These are phyloP conservation scores for Diplodia seriata DNA, from an alignment of 2,329 filamentous ascomycete species.

Conservation along the genomic window DNA sequence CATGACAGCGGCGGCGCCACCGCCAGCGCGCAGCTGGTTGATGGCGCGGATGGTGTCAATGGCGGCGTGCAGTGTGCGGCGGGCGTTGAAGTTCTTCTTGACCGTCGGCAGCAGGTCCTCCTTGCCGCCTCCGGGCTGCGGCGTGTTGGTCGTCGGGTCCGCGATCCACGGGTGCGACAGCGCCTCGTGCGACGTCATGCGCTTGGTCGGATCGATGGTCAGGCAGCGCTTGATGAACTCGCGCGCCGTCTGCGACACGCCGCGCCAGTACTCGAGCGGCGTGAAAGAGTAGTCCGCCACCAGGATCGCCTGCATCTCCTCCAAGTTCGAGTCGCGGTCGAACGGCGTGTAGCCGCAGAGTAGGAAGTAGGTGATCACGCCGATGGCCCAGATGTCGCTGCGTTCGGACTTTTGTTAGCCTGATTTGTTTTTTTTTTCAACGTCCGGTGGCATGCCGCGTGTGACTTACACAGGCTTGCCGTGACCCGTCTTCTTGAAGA, in stretches of 20 bases:
- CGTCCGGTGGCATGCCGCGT: not conserved
- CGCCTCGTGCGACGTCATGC: conserved; percentile 88
- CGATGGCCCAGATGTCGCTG: conserved; percentile 94
- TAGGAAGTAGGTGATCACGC: conserved; percentile 98
- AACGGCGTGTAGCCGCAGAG: conserved; percentile 98
- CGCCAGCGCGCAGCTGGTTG: conserved; percentile 69
- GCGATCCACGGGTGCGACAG: conserved; percentile 71
- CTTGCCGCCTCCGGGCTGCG: conserved; percentile 42
- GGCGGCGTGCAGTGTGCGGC: conserved; percentile 69
- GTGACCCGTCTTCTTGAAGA: conserved; percentile 98
- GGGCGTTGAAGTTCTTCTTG: conserved; percentile 74
- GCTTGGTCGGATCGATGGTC: conserved; percentile 83
- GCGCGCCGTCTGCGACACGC: conserved; percentile 79
- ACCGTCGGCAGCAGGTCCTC: conserved; percentile 68
- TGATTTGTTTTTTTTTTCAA: not conserved
- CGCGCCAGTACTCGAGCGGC: conserved; percentile 94
- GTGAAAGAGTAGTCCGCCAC: conserved; percentile 96
- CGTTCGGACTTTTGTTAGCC: conserved; percentile 4
- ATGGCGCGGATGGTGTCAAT: conserved; percentile 73
- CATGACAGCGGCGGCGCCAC: conserved; percentile 63
- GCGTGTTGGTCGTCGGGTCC: conserved; percentile 57
- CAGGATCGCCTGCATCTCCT: conserved; percentile 99
- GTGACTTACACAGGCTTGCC: conserved; percentile 82
- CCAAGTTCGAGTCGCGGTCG: conserved; percentile 94
- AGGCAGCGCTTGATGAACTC: conserved; percentile 93